Conservation (phyloP, 2,329 filamentous ascomycete genomes). For the Ophiostoma angusticollis region DNA sequence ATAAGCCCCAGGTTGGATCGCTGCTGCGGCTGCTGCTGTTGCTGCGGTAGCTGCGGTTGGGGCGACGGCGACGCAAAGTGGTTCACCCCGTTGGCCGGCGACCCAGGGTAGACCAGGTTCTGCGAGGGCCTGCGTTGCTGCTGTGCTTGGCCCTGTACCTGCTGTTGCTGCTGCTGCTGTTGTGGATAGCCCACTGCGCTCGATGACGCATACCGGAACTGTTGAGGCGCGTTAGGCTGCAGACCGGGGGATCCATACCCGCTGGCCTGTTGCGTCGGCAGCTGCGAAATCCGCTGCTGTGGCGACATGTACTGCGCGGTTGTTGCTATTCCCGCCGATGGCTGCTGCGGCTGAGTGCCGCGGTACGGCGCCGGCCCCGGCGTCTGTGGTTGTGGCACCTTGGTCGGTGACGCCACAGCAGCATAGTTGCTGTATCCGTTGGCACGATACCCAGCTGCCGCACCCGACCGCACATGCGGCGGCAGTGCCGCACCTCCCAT, state of each 20-base stretch:
- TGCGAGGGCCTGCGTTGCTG: constrained; percentile 17
- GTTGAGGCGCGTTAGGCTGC: constrained; percentile 27
- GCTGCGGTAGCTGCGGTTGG: constrained; percentile 26
- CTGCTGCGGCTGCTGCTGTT: too few species aligned
- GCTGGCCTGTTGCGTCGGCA: constrained; percentile 19
- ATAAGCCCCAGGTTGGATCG: constrained; percentile 22
- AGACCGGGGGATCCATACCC: constrained; percentile 25
- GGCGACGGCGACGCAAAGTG: constrained; percentile 27
- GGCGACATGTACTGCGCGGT: constrained; percentile 7
- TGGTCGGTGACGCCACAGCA: constrained; percentile 37
- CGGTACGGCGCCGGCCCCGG: constrained; percentile 23
- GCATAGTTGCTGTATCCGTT: constrained; percentile 36
- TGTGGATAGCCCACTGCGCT: constrained; percentile 12
- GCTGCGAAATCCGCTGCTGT: constrained; percentile 19
- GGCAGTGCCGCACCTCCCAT: constrained; percentile 18
- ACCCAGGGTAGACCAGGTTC: constrained; percentile 19
- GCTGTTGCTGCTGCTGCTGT: constrained; percentile 21
- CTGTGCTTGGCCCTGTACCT: constrained; percentile 19
- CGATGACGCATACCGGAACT: constrained; percentile 26
- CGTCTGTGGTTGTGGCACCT: constrained; percentile 37
- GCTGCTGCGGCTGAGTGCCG: too few species aligned
- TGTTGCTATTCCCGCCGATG: too few species aligned
- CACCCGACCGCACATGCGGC: constrained; percentile 11
- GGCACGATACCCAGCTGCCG: constrained; percentile 27
- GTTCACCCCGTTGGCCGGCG: constrained; percentile 32